Conservation (phyloP, 805 yeast species). For the Sugiyamaella chiloensis region DNA sequence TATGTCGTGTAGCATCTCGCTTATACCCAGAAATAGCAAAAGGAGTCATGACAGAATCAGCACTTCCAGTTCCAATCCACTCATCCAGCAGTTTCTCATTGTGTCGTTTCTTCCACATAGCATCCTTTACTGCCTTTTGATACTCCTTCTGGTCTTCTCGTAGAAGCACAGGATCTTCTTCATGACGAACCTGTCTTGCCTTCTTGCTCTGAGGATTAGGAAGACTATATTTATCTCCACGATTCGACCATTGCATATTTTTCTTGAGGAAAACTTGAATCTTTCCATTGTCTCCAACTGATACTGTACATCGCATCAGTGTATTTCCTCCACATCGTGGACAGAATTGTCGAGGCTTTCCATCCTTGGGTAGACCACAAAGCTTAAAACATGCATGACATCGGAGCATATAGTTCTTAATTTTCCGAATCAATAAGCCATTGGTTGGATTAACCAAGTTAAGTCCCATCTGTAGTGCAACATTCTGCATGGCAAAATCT, state of each 20-base stretch:
- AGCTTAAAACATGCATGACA: conserved; percentile 95
- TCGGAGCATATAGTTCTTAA: conserved; percentile 89
- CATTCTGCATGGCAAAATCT: conserved; percentile 97
- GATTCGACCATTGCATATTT: conserved; percentile 88
- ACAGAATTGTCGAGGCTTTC: conserved; percentile 76
- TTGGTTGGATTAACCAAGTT: conserved; percentile 79
- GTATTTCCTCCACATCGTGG: conserved; percentile 95
- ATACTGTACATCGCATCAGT: conserved; percentile 82
- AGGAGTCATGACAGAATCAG: conserved; percentile 81
- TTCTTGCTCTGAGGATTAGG: conserved; percentile 86
- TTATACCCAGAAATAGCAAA: conserved; percentile 65
- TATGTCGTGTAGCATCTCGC: conserved; percentile 41
- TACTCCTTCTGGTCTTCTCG: conserved; percentile 96
- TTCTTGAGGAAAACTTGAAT: conserved; percentile 84
- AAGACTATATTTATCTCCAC: conserved; percentile 78
- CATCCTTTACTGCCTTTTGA: conserved; percentile 79
- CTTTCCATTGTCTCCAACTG: conserved; percentile 76
- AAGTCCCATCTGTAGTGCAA: conserved; percentile 84
- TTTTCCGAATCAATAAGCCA: conserved; percentile 79
- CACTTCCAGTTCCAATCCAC: conserved; percentile 92
- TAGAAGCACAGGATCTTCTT: conserved; percentile 73
- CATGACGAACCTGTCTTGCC: conserved; percentile 73
- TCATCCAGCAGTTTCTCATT: conserved; percentile 81
- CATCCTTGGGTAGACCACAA: conserved; percentile 72
- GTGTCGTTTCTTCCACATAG: conserved; percentile 80